Base-by-base conservation (phyloP, 768 basidiomycete species). In the Panus rudis region DNA sequence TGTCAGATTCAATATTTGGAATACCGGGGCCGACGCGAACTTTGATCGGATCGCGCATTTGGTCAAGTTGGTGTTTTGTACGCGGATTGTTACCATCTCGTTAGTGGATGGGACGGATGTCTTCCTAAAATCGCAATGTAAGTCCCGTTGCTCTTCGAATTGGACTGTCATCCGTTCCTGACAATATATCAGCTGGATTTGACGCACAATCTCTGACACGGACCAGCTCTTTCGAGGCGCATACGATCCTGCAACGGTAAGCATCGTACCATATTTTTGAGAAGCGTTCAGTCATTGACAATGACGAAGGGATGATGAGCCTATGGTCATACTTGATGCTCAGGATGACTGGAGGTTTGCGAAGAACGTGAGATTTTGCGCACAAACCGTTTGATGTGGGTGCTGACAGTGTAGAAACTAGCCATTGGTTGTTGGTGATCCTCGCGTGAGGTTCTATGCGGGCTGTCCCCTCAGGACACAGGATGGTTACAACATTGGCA, bases 31-130 rank as follows among this genome's bases (percentile, higher is more conserved):
- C 7, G 93, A 97, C 59, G 69, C 78, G 49, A 93, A 94, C 59
- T 96, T 97, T 57, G 92, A 96, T 62, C 78, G 93, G 14, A 93
- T 96, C 51, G 88, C 83, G 13, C 91, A 94, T 60, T 75, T 97
- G 21, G 87, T 86, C 30, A 93, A 93, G 65, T 68, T 96, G 30
- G 93, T 97, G 6, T 97, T 97, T 63, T 85, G 75, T 55, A 87
- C 92, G 2, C 88, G 87, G 58, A 81, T 85, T 12, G 92, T 93
- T 2, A 61, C 79, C 19, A 86, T 97, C 17, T 78, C 84, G 6
- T 65, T 94, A 27, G 72, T 92, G n/a, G 92, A 94, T 57, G 80
- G 79, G 11, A 78, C 81, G 32, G 84, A 87, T 46, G 85, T 90
- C 84, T 94, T 90, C 86, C 81, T 86, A 60, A 96, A 96, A 65